These are phyloP conservation scores for Friedmanniomyces endolithicus DNA, from an alignment of 495 filamentous ascomycete species.

Conservation along the genomic window DNA sequence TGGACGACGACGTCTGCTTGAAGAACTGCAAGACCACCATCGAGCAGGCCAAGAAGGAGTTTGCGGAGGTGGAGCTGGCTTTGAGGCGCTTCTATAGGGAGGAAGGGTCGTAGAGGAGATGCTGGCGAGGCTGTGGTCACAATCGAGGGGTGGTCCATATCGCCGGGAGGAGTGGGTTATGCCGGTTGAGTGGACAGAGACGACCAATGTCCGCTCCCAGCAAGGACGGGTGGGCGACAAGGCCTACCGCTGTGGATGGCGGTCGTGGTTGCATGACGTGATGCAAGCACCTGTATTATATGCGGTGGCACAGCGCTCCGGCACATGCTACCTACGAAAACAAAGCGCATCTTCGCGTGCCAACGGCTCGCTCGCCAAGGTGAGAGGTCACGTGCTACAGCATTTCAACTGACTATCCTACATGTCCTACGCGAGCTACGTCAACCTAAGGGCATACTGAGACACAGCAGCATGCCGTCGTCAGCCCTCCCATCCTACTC, in stretches of 20 bases:
- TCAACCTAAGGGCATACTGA: too few relatives aligned
- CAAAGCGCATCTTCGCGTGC: too few relatives aligned
- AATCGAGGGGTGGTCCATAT: not conserved
- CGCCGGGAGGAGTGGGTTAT: not conserved
- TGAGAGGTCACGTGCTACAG: too few relatives aligned
- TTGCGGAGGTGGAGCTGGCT: conserved; percentile 55
- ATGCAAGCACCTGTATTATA: too few relatives aligned
- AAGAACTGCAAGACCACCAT: conserved; percentile 57
- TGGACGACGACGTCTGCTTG: conserved; percentile 52
- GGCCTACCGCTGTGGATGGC: not conserved
- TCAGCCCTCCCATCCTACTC: too few relatives aligned
- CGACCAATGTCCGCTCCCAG: conserved; percentile 1
- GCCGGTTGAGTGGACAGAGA: conserved; percentile 3
- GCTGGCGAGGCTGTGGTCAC: not conserved
- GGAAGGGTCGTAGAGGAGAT: conserved; percentile 12
- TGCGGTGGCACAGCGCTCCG: too few relatives aligned
- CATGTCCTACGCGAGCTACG: too few relatives aligned
- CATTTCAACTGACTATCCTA: too few relatives aligned
- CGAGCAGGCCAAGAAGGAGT: conserved; percentile 60
- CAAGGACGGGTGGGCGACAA: not conserved
- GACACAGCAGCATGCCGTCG: too few relatives aligned
- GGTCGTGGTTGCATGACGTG: not conserved
- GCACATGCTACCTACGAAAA: too few relatives aligned
- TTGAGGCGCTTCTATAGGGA: conserved; percentile 62
- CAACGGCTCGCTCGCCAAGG: too few relatives aligned